Conservation (phyloP, 805 yeast genomes). For the Pichia nanzhaoensis region DNA sequence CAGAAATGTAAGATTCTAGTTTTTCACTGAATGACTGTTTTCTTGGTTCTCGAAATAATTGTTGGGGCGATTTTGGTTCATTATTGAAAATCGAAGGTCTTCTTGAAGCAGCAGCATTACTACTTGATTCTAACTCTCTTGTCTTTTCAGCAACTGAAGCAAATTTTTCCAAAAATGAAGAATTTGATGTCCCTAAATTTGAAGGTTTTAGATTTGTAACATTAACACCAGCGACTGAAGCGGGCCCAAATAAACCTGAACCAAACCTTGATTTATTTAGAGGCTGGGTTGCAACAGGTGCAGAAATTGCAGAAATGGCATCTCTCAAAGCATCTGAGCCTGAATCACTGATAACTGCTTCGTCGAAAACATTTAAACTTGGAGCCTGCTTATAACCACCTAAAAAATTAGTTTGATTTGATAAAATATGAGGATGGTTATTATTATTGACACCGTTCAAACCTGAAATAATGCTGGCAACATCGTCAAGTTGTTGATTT, state of each 20-base stretch:
- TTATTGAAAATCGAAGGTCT: constrained; percentile 45
- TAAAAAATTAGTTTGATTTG: constrained; percentile 24
- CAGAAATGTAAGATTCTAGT: constrained; percentile 46
- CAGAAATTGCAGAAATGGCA: constrained; percentile 29
- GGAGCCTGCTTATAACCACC: constrained; percentile 12
- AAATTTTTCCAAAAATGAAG: constrained; percentile 55
- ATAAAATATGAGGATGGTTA: constrained; percentile 16
- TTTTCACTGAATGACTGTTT: constrained; percentile 53
- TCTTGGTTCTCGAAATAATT: constrained; percentile 27
- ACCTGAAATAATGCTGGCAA: constrained; percentile 30
- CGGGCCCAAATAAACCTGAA: constrained; percentile 45
- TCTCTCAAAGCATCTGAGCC: constrained; percentile 29
- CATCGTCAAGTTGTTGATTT: constrained; percentile 20
- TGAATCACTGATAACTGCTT: constrained; percentile 26
- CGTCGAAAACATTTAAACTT: constrained; percentile 18
- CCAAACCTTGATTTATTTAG: constrained; percentile 28
- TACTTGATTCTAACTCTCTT: constrained; percentile 45
- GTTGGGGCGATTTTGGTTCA: constrained; percentile 27
- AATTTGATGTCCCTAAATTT: constrained; percentile 15
- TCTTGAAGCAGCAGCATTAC: constrained; percentile 32
- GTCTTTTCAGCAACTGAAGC: constrained; percentile 64
- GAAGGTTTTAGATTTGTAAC: constrained; percentile 24
- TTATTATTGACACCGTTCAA: constrained; percentile 20
- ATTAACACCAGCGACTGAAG: constrained; percentile 48
- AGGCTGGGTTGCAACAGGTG: constrained; percentile 22